Evolutionary conservation across 257 asterid species (phyloP).

Genomic region (Echium plantagineum): DNA sequence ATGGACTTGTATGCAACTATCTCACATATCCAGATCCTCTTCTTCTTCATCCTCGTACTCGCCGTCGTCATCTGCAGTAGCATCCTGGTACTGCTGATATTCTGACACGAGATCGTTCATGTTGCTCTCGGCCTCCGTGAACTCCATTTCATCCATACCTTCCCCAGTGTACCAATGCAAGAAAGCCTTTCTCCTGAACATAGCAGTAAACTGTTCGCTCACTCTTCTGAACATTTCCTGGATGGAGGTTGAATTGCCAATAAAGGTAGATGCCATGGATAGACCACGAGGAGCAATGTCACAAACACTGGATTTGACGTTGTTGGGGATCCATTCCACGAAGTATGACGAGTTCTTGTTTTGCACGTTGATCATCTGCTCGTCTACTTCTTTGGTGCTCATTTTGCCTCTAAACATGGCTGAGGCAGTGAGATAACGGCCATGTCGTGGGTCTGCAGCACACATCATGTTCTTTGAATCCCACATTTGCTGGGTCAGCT

Average conservation of each 20-base stretch:
- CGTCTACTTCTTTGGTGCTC: slow-evolving; percentile 87
- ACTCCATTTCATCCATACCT: slow-evolving; percentile 88
- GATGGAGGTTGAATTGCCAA: slow-evolving; percentile 80
- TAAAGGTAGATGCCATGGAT: slow-evolving; percentile 78
- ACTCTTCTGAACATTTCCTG: slow-evolving; percentile 91
- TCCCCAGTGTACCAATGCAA: slow-evolving; percentile 90
- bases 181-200: slow-evolving; percentile 90
- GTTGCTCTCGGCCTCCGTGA: slow-evolving; percentile 81
- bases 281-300: slow-evolving; percentile 87
- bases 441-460: slow-evolving; percentile 87
- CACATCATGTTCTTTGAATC: slow-evolving; percentile 94
- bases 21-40: slow-evolving; percentile 33
- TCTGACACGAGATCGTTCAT: slow-evolving; percentile 85
- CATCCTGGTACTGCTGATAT: slow-evolving; percentile 92
- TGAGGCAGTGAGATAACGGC: slow-evolving; percentile 82
- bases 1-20: not conserved
- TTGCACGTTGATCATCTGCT: slow-evolving; percentile 79
- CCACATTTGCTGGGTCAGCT: slow-evolving; percentile 91
- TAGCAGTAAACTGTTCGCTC: slow-evolving; percentile 85
- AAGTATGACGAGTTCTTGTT: slow-evolving; percentile 84
- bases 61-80: slow-evolving; percentile 77
- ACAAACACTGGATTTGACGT: slow-evolving; percentile 82
- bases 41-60: slow-evolving; percentile 52
- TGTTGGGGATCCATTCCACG: slow-evolving; percentile 89
- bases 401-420: slow-evolving; percentile 92